These are phyloP conservation scores for Verticillium albo-atrum DNA, from an alignment of 2,329 filamentous ascomycete species.

Conservation along the genomic window DNA sequence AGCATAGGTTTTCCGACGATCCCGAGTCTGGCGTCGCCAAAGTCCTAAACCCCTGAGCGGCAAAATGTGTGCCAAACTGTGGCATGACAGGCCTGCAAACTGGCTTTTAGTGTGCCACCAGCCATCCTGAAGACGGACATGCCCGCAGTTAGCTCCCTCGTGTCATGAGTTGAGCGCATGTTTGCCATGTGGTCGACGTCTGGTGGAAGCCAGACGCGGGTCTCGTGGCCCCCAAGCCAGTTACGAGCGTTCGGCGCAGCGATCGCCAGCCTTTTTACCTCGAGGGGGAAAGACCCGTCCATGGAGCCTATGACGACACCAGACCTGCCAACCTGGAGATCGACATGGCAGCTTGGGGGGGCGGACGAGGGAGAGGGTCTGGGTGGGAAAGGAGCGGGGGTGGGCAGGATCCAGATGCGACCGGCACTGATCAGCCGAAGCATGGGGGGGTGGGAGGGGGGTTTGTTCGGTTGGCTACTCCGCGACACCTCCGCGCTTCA, in stretches of 20 bases:
- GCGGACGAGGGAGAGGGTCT: background rate
- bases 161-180: constrained; percentile 9
- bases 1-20: no score
- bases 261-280: background rate
- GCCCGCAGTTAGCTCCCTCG: background rate
- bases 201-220: background rate
- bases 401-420: background rate
- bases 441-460: background rate
- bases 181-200: constrained; percentile 8
- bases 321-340: background rate
- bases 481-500: constrained; percentile 14
- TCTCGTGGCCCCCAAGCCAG: background rate
- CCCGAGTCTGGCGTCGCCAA: background rate
- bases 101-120: background rate
- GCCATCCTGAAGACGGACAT: background rate
- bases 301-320: background rate
- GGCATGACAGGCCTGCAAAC: background rate
- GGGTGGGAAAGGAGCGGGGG: background rate
- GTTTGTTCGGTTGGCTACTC: background rate
- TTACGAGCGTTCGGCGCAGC: background rate
- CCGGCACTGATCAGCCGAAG: background rate
- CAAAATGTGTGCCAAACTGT: background rate
- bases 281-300: background rate
- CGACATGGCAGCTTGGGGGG: background rate
- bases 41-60: background rate